Base-by-base conservation (phyloP, 108 stramenopile species). In the Discostella stelligeroides region DNA sequence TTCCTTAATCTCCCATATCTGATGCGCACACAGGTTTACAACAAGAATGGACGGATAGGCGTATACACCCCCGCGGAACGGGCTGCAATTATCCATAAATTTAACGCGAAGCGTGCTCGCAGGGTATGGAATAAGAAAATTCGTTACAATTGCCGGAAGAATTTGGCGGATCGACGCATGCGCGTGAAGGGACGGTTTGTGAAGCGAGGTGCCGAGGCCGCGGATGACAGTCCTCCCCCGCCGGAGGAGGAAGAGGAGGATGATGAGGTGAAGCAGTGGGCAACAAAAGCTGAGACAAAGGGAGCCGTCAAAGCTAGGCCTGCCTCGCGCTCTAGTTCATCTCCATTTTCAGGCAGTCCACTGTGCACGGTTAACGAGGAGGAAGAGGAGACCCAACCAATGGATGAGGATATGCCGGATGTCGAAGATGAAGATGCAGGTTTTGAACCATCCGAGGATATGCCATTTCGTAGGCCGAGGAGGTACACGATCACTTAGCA, bases 101-200 rank as follows among this genome's bases (percentile, higher is more conserved):
- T 96, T 66, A 82, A 88, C 24, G 81, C 82, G 51, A 99, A 99
- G 71, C 76, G 96, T 8, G 70, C 86, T 4, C 89, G 95, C 17
- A 85, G 98, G 13, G 86, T 96, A 7, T 99, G 97, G 97, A 95
- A 94, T 63, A 98, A 99, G 80, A 96, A 97, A 84, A 95, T 97
- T 70, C 88, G 98, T 5, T 99, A 99, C 85, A 86, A 90, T 63
- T 99, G 98, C 78, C 93, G 98, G 47, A 97, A 97, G 81, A 95
- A 87, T 75, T 82, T 99, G 39, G 98, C 98, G 10, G 96, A 99
- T 79, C 82, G 96, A 30, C 80, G 98, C 8, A 81, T 97, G 76
- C 83, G 98, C 37, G 91, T 99, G 39, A 99, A 99, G 82, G 98
- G 98, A 7, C 80, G 98, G 28, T 99, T 98, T 70, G 98, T 98